phyloP scores from a whole-genome alignment of 148 eudicot species.

The Selenicereus undatus region DNA sequence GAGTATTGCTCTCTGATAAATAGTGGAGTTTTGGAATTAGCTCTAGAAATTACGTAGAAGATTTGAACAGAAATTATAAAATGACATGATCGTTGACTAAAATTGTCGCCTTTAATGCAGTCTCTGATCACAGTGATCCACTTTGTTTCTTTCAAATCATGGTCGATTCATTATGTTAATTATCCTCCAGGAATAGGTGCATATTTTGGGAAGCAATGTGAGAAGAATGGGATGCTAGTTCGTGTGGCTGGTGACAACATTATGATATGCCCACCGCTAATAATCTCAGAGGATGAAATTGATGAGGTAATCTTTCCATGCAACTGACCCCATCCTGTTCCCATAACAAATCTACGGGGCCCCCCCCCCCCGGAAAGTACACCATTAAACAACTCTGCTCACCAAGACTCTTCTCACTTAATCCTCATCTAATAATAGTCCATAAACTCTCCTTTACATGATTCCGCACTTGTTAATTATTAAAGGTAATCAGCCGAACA shows the following conservation, averaged over 20 bases:
- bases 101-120: background rate
- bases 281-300: slow-evolving; percentile 59
- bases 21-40: background rate
- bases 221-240: slow-evolving; percentile 86
- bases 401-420: background rate
- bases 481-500: background rate
- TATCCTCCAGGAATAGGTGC: slow-evolving; percentile 64
- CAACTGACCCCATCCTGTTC: no score
- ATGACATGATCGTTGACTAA: background rate
- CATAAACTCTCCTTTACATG: background rate
- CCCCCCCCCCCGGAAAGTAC: background rate
- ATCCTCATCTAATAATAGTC: background rate
- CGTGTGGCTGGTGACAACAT: slow-evolving; percentile 90
- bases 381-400: background rate
- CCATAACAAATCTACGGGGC: background rate
- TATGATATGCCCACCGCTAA: slow-evolving; percentile 87
- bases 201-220: slow-evolving; percentile 82
- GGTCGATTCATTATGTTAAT: background rate
- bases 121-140: background rate
- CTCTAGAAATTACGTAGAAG: background rate
- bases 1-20: background rate
- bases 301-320: slow-evolving; percentile 49
- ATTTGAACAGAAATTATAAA: background rate
- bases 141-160: background rate
- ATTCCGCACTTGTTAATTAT: background rate